Evolutionary conservation across 2,329 filamentous ascomycete species (phyloP).

Genomic region (Trichoderma arundinaceum): DNA sequence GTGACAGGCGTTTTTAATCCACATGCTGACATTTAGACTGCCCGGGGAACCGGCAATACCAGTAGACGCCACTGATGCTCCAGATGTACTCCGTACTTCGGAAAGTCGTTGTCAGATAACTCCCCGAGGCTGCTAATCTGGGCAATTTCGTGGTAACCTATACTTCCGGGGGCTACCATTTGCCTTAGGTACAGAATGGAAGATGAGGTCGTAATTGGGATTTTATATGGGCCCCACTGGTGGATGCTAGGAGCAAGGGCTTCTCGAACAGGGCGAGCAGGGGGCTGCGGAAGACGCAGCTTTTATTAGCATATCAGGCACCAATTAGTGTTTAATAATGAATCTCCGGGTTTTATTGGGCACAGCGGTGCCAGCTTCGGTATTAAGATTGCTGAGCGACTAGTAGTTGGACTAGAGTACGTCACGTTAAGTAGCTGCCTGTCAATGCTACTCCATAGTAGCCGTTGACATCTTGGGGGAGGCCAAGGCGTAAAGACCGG

Average conservation of each 20-base stretch:
- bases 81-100: background rate
- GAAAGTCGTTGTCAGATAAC: background rate
- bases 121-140: background rate
- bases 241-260: constrained; percentile 14
- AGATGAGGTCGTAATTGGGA: constrained; percentile 27
- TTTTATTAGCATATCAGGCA: constrained; percentile 14
- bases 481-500: background rate
- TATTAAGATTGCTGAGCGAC: background rate
- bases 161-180: background rate
- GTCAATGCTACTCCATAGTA: background rate
- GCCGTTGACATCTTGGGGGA: background rate
- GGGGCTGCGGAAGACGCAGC: constrained; percentile 9
- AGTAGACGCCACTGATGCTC: background rate
- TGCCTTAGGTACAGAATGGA: constrained; percentile 3
- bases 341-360: background rate
- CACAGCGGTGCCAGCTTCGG: background rate
- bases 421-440: constrained; percentile 5
- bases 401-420: background rate
- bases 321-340: constrained; percentile 12
- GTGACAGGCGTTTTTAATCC: constrained; percentile 2
- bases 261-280: constrained; percentile 13
- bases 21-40: constrained; percentile 13
- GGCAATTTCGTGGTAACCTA: constrained; percentile 25
- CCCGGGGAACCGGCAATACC: background rate
- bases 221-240: constrained; percentile 21